Base-by-base conservation (phyloP, 257 asterid species). In the Fraxinus anomala region DNA sequence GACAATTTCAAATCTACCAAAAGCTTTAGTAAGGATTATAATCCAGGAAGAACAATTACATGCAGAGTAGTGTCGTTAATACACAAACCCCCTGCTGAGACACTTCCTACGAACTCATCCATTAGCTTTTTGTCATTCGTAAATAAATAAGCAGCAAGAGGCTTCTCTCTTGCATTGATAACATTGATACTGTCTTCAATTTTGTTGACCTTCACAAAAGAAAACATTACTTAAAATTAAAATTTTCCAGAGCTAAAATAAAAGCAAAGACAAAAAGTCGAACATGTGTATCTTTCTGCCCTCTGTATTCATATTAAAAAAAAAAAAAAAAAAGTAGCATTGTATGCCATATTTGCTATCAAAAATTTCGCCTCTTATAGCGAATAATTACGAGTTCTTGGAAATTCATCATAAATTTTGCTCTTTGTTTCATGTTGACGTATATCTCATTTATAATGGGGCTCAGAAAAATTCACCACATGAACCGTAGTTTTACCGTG, bases 111-210 rank as follows among this genome's bases (percentile, higher is more conserved):
- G 47, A 91, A 95, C 56, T 88, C 91, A 81, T 90, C 91, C 84
- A 82, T 89, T 79, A 95, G 92, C 80, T 81, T 93, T 85, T 89
- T 88, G 91, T 90, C 86, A 72, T 87, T 82, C 14, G 99, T 89
- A 86, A 95, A 95, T 59, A 95, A 67, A 86, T 93, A 95, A 6
- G 99, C 96, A 68, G 98, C 99, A 42, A 95, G 98, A 26, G 99
- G 96, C 80, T 92, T 95, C 61, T 87, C 98, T 86, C 82, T 93
- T 74, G 92, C 86, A 65, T 40, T 86, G 73, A 95, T 89, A 40
- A 90, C 68, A 6, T 69, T 75, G 75, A 95, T 82, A 76, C 92
- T 77, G 11, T 93, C 96, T 87, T 89, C 90, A 49, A 93, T 83
- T 59, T 84, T 89, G 74, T 86, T 72, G 42, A 95, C 98, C 99